Evolutionary conservation across 2,329 filamentous ascomycete genomes (phyloP).

Genomic region (Leptographium radiaticola): DNA sequence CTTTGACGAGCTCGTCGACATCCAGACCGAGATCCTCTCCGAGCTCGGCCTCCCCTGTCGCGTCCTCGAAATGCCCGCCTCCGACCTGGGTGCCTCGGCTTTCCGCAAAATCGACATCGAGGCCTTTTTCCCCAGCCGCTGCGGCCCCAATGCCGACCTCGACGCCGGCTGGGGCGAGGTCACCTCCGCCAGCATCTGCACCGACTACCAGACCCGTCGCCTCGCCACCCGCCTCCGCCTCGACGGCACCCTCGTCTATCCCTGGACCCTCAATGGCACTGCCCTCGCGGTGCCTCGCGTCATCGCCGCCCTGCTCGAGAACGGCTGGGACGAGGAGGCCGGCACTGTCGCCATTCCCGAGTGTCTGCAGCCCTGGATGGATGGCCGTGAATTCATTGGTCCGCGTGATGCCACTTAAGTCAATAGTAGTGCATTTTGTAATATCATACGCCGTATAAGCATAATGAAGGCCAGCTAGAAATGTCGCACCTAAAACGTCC

Average conservation of each 20-base stretch:
- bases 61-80: slow-evolving; percentile 81
- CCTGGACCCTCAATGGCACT: slow-evolving; percentile 88
- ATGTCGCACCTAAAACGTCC: too few relatives aligned
- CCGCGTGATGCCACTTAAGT: too few relatives aligned
- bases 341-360: slow-evolving; percentile 62
- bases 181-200: slow-evolving; percentile 80
- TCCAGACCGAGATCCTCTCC: slow-evolving; percentile 73
- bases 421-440: too few relatives aligned
- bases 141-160: slow-evolving; percentile 14
- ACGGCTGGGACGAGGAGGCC: slow-evolving; percentile 66
- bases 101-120: slow-evolving; percentile 86
- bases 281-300: slow-evolving; percentile 85
- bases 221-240: slow-evolving; percentile 61
- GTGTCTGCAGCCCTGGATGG: slow-evolving; percentile 75
- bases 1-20: slow-evolving; percentile 74
- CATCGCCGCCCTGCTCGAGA: slow-evolving; percentile 78
- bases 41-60: slow-evolving; percentile 72
- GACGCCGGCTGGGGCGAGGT: slow-evolving; percentile 84
- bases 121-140: slow-evolving; percentile 78
- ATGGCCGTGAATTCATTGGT: slow-evolving; percentile 53
- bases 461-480: too few relatives aligned
- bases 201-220: slow-evolving; percentile 82
- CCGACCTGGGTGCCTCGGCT: slow-evolving; percentile 82
- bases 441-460: too few relatives aligned
- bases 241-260: slow-evolving; percentile 49